Evolutionary conservation across 2,329 filamentous ascomycete genomes (phyloP), one percentile per base, ranked within the genome.

Genomic region (Basipetospora sp.): DNA sequence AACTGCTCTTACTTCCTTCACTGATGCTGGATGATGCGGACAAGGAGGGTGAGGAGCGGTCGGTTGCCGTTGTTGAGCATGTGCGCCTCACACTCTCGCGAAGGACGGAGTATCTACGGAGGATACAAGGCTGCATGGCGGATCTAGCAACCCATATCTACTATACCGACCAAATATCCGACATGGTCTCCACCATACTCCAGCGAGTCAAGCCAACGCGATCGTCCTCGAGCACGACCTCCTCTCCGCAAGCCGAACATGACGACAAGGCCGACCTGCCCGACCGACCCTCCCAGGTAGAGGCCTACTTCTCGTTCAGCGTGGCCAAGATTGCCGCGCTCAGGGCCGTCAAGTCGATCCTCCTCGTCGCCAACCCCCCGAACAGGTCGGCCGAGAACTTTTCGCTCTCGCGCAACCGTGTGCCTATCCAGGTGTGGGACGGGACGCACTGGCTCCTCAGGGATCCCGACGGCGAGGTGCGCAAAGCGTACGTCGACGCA

Each of bases 81-180:
- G 25, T 10, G n/a, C 69, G 79, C 40, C 22, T 25, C 11, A 11
- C 22, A 11, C 22, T 25, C 22, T 25, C 22, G 22, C 22, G 22
- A 11, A 69, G 77, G 35, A 67, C 68, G 44, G 69, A 77, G 46
- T 65, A 94, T 13, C 61, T 94, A 19, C 57, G 64, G 25, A 72
- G 77, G 22, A 68, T 96, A 13, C 79, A 90, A 53, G 69, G 73
- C 47, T 93, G 84, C 57, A 86, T 94, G 43, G 85, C 85, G n/a
- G 76, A 87, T 53, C 64, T 98, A 19, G 86, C 87, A 3, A 94
- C 84, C 1, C 90, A 98, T 52, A 78, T 94, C 22, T 98, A 98
- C 62, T 98, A 98, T 54, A 83, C 83, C 2, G 88, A 96, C 48
- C 90, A 98, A 56, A 84, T 96, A 39, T 77, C 82, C 2, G 90